Base-by-base conservation (phyloP, 345 rosid genomes). In the Moricandia arvensis region DNA sequence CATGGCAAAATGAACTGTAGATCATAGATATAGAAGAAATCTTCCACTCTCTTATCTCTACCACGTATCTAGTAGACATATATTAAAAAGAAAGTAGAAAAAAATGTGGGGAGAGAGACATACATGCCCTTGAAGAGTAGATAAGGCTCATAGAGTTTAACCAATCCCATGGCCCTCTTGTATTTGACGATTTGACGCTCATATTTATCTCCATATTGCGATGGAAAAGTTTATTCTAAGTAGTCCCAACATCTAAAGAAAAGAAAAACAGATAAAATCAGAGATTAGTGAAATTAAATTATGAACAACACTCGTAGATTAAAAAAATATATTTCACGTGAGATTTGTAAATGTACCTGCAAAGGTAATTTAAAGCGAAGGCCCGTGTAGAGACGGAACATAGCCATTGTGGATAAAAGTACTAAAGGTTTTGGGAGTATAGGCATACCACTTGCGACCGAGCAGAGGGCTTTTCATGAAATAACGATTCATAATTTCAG, bases 391-490 rank as follows among this genome's bases (percentile, higher is more conserved):
- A 86, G 67, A 34, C 66, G 85, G 84, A 93, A 93, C 80, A 80
- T 82, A 49, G 78, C 73, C 95, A 90, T 89, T 76, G 77, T 82
- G 34, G 59, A n/a, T 16, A 90, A 24, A 0, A 85, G 12, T 0
- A 85, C 75, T 1, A 63, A 84, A 17, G 83, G 5, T n/a, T 37
- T 62, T 87, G 49, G 90, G 9, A 16, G 83, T 7, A 93, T 83
- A 5, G 90, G 84, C 66, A 81, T 85, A 1, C 96, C 95, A 63
- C 85, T 86, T 86, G 47, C 86, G 91, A 30, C 85, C 79, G 61
- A 85, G 76, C 90, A 91, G 85, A 1, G 98, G 95, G 59, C 79
- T 86, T 47, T 80, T 62, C 2, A 74, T 69, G 78, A 93, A 93
- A 82, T 89, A 86, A 4, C 61, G 61, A 29, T 12, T 45, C 16